phyloP scores from a whole-genome alignment of 2,329 filamentous ascomycete species.

The Fusarium sacchari region DNA sequence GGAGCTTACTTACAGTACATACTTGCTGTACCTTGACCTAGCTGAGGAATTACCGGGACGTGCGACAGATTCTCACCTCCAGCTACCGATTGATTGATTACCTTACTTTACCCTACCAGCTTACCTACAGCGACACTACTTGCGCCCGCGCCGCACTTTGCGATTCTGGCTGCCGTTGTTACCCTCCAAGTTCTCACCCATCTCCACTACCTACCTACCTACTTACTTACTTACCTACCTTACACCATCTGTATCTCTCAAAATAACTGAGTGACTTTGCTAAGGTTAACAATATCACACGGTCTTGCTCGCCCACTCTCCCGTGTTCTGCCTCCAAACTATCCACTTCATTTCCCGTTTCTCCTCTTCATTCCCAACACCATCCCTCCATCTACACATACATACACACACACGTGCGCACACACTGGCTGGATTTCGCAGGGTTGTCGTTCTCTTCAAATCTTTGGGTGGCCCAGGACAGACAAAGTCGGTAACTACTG shows the following conservation, averaged over 20 bases:
- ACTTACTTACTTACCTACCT: not conserved
- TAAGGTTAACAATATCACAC: not conserved
- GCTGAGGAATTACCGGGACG: constrained; percentile 7
- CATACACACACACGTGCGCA: constrained; percentile 9
- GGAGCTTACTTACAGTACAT: not conserved
- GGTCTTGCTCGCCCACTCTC: constrained; percentile 1
- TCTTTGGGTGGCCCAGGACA: constrained; percentile 4
- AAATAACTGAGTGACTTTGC: constrained; percentile 3
- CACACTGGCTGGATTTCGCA: constrained; percentile 14
- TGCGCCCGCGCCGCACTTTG: constrained; percentile 18
- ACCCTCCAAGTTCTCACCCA: constrained; percentile 32
- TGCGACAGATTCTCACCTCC: not conserved
- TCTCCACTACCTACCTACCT: not conserved
- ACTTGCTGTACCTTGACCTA: not conserved
- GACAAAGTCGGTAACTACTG: not conserved
- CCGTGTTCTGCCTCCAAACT: constrained; percentile 7
- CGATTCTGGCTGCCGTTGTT: constrained; percentile 19
- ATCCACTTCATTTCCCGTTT: constrained; percentile 29
- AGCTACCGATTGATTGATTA: not conserved
- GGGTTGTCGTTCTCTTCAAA: constrained; percentile 1
- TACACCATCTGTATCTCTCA: constrained; percentile 15
- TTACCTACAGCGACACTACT: not conserved
- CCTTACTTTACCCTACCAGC: constrained; percentile 2
- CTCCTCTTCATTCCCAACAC: constrained; percentile 29
- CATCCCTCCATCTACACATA: constrained; percentile 16